Percentiles rank a stretch among this genome's conserved stretches.
Evolutionary conservation across 306 rosid species (phyloP).

Genomic region (Trifolium pratense): DNA sequence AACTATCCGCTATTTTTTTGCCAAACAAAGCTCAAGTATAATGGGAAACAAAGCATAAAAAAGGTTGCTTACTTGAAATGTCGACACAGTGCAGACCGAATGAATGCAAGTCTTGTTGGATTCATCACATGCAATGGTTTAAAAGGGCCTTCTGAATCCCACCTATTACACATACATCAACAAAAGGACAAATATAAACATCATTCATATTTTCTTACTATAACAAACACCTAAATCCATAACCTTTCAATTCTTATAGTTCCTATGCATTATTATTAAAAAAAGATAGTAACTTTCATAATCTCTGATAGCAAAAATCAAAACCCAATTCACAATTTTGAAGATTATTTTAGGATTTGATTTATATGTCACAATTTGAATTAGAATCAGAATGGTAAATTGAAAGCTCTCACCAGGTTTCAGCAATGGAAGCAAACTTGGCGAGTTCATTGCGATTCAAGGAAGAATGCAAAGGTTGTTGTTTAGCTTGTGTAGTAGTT

Average conservation of each 20-base stretch:
- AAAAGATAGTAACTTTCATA: constrained; percentile 2
- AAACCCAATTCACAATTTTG: neutral
- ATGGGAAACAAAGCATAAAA: neutral
- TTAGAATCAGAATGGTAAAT: neutral
- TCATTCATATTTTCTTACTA: constrained; percentile 10
- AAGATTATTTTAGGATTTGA: neutral
- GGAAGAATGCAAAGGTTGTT: constrained; percentile 56
- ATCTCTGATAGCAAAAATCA: constrained; percentile 25
- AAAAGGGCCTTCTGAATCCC: constrained; percentile 95
- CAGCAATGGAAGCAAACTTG: constrained; percentile 77
- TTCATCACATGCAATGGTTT: constrained; percentile 90
- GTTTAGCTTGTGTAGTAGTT: neutral
- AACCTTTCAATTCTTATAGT: neutral
- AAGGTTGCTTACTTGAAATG: constrained; percentile 66
- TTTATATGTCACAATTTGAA: neutral
- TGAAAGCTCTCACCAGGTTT: constrained; percentile 65
- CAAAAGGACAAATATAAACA: neutral
- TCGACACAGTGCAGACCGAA: constrained; percentile 81
- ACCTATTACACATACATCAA: constrained; percentile 52
- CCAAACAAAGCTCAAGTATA: no score
- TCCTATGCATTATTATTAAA: neutral
- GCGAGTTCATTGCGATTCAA: constrained; percentile 68
- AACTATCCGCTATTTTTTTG: no score
- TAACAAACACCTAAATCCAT: neutral
- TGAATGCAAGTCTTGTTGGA: constrained; percentile 86